phyloP scores from a whole-genome alignment of 2,329 filamentous ascomycete genomes.

The Fusarium sp. region DNA sequence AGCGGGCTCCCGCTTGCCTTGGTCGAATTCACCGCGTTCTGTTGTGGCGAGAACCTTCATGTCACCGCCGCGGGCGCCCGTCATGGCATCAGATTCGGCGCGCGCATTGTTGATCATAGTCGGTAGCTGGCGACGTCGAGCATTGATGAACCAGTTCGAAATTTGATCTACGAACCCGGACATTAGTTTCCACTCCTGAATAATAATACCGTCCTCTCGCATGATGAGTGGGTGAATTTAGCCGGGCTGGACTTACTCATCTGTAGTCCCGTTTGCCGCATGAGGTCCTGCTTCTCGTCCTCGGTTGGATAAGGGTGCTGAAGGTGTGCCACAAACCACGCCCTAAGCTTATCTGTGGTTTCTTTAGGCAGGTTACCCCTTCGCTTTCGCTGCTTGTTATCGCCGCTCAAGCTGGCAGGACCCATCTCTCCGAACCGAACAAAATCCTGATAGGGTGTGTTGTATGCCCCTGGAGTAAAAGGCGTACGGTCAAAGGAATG shows the following conservation, averaged over 20 bases:
- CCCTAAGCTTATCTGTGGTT: constrained; percentile 80
- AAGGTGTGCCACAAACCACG: constrained; percentile 82
- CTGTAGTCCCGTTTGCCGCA: constrained; percentile 77
- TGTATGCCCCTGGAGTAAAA: constrained; percentile 55
- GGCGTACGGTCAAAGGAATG: constrained; percentile 56
- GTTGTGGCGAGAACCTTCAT: constrained; percentile 52
- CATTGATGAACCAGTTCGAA: constrained; percentile 85
- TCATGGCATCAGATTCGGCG: constrained; percentile 60
- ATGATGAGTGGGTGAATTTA: not conserved
- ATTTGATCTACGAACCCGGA: constrained; percentile 65
- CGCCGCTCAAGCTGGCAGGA: constrained; percentile 50
- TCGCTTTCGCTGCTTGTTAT: constrained; percentile 67
- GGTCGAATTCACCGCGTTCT: constrained; percentile 52
- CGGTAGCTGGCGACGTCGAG: constrained; percentile 71
- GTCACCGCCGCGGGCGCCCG: constrained; percentile 47
- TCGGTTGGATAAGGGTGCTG: constrained; percentile 87
- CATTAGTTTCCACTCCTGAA: constrained; percentile 19
- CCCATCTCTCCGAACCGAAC: constrained; percentile 55
- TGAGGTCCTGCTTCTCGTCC: constrained; percentile 85
- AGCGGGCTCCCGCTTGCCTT: constrained; percentile 48
- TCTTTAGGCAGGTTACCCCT: constrained; percentile 91
- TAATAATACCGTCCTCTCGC: not conserved
- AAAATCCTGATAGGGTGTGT: constrained; percentile 54
- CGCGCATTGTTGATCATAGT: constrained; percentile 66
- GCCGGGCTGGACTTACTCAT: constrained; percentile 68